Evolutionary conservation across 2,329 filamentous ascomycete genomes (phyloP).

Genomic region (Xylaria sp.): DNA sequence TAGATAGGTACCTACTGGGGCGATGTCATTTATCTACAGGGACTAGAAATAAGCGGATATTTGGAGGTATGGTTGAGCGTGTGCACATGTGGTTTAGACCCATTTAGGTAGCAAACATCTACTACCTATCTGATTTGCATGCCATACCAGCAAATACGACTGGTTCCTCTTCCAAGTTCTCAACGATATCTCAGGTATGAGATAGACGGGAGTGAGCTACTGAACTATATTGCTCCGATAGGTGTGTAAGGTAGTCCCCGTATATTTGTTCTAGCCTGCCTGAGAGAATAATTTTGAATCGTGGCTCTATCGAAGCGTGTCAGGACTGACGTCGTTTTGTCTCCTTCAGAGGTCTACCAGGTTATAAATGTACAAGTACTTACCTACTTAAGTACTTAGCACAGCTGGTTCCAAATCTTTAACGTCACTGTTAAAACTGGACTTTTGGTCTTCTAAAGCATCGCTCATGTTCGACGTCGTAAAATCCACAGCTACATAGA

Average conservation of each 20-base stretch:
- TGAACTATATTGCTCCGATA: background rate
- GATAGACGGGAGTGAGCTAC: background rate
- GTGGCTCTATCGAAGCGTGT: background rate
- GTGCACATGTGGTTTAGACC: background rate
- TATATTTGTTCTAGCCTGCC: background rate
- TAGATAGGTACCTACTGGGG: too few relatives aligned
- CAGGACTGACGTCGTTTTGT: slow-evolving; percentile 27
- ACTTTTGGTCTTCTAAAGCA: background rate
- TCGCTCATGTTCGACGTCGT: too few relatives aligned
- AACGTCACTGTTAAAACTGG: background rate
- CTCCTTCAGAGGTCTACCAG: slow-evolving; percentile 1
- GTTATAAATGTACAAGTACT: background rate
- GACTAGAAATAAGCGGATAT: background rate
- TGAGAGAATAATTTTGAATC: slow-evolving; percentile 13
- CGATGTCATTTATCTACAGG: too few relatives aligned
- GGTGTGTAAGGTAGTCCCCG: background rate
- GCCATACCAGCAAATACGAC: too few relatives aligned
- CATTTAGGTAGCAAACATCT: background rate
- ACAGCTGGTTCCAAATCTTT: background rate
- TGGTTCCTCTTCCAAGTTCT: background rate
- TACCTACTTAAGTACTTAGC: background rate
- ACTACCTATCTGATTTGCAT: too few relatives aligned
- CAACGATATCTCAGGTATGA: background rate
- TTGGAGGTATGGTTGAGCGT: too few relatives aligned
- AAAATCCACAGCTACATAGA: too few relatives aligned